phyloP scores from a whole-genome alignment of 768 basidiomycete genomes.

The Macrolepiota dolichaula region DNA sequence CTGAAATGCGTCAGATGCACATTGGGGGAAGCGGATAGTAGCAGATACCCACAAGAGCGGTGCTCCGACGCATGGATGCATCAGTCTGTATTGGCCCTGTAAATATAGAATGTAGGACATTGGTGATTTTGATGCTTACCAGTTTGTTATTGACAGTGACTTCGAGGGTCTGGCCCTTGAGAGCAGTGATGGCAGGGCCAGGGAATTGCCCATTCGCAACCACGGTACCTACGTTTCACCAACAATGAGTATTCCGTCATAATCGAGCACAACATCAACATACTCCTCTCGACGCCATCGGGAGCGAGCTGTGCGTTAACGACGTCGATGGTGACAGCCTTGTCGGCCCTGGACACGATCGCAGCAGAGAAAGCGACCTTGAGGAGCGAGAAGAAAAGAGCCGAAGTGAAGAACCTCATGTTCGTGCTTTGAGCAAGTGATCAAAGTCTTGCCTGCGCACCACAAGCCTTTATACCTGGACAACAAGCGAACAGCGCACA shows the following conservation, averaged over 20 bases:
- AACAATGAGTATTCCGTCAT: background rate
- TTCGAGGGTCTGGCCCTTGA: slow-evolving; percentile 19
- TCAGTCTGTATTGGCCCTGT: slow-evolving; percentile 30
- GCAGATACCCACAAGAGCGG: background rate
- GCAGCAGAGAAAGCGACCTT: background rate
- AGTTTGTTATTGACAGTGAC: background rate
- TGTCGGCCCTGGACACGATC: background rate
- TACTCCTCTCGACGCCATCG: slow-evolving; percentile 32
- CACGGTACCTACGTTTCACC: slow-evolving; percentile 16
- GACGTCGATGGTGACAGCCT: slow-evolving; percentile 26
- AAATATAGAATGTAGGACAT: slow-evolving; percentile 24
- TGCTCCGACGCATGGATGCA: slow-evolving; percentile 40
- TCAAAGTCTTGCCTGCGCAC: background rate
- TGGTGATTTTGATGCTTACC: background rate
- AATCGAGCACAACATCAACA: background rate
- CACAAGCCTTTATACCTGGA: background rate
- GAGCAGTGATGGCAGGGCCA: slow-evolving; percentile 25
- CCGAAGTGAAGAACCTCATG: background rate
- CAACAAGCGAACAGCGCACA: background rate
- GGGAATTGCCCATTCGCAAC: slow-evolving; percentile 26
- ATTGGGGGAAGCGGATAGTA: too few relatives aligned
- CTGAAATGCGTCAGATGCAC: background rate
- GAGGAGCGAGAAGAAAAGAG: background rate
- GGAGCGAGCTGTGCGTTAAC: slow-evolving; percentile 36
- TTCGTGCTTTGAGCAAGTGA: background rate